A percentile compares a stretch with the other conserved stretches of the same genome.
These are phyloP conservation scores for Spathaspora boniae DNA, from an alignment of 805 yeast species.

Conservation along the genomic window DNA sequence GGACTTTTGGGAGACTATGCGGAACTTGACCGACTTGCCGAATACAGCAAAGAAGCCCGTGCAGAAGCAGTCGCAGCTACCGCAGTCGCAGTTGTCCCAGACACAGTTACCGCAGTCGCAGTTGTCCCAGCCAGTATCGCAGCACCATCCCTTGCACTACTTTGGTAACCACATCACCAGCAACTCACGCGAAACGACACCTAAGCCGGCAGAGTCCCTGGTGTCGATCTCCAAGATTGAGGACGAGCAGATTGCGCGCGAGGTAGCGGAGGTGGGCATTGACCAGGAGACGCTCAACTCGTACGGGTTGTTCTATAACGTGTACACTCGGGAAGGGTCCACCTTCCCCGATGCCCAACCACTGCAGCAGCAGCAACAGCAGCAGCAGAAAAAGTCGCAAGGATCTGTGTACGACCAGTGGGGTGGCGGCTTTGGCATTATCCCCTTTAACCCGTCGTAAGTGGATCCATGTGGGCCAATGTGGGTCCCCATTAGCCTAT, in stretches of 20 bases:
- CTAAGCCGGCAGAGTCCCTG: constrained; percentile 2
- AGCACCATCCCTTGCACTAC: constrained; percentile 51
- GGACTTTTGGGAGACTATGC: constrained; percentile 71
- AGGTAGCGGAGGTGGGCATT: constrained; percentile 17
- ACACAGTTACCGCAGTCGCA: not conserved
- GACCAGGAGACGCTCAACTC: constrained; percentile 33
- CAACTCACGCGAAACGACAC: constrained; percentile 4
- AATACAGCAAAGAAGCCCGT: too few species aligned
- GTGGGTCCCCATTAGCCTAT: too few species aligned
- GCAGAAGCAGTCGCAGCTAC: constrained; percentile 11
- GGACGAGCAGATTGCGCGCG: constrained; percentile 17
- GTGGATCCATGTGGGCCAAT: not conserved
- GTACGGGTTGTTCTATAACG: constrained; percentile 38
- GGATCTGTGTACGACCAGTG: constrained; percentile 26
- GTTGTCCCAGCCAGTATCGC: constrained; percentile 50
- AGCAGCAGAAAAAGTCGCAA: constrained; percentile 7
- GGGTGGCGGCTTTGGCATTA: constrained; percentile 33
- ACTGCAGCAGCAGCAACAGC: constrained; percentile 6
- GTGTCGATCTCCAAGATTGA: constrained; percentile 1
- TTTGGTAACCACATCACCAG: constrained; percentile 14
- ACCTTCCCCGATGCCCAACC: constrained; percentile 16
- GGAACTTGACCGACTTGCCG: constrained; percentile 43
- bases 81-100: constrained; percentile 7
- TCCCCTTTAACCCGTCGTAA: constrained; percentile 43
- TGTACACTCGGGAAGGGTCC: constrained; percentile 32